Evolutionary conservation across 2,329 filamentous ascomycete genomes (phyloP).

Genomic region (Sordariomycetes sp.): DNA sequence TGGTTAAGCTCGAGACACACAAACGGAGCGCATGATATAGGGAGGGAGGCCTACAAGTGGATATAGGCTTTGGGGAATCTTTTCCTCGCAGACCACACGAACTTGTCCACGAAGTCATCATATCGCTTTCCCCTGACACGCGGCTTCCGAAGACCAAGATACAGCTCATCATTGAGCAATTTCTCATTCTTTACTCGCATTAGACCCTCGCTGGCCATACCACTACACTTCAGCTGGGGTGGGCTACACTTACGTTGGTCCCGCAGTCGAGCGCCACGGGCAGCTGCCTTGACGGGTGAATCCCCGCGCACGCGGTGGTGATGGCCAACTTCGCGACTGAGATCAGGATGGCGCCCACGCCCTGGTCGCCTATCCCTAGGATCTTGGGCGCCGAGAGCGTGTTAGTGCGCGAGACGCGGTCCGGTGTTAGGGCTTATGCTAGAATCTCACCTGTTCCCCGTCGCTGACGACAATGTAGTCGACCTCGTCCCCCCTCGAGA

Average conservation of each 20-base stretch:
- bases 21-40: neutral
- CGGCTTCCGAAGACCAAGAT: conserved; percentile 58
- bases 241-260: conserved; percentile 28
- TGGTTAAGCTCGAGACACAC: neutral
- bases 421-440: neutral
- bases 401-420: neutral
- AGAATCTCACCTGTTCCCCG: neutral
- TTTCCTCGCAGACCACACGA: conserved; percentile 54
- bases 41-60: conserved; percentile 65
- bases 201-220: no score
- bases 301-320: conserved; percentile 74
- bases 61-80: conserved; percentile 71
- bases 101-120: conserved; percentile 62
- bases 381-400: conserved; percentile 43
- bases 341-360: conserved; percentile 73
- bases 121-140: conserved; percentile 60
- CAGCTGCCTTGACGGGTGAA: conserved; percentile 66
- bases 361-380: conserved; percentile 80
- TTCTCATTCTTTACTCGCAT: conserved; percentile 47
- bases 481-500: conserved; percentile 58
- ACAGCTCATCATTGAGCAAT: conserved; percentile 62
- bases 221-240: no score
- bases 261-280: conserved; percentile 79
- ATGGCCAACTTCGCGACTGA: conserved; percentile 72
- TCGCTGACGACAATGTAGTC: conserved; percentile 71